phyloP scores from a whole-genome alignment of 23 red algal genomes.

The Agarophyton chilense region DNA sequence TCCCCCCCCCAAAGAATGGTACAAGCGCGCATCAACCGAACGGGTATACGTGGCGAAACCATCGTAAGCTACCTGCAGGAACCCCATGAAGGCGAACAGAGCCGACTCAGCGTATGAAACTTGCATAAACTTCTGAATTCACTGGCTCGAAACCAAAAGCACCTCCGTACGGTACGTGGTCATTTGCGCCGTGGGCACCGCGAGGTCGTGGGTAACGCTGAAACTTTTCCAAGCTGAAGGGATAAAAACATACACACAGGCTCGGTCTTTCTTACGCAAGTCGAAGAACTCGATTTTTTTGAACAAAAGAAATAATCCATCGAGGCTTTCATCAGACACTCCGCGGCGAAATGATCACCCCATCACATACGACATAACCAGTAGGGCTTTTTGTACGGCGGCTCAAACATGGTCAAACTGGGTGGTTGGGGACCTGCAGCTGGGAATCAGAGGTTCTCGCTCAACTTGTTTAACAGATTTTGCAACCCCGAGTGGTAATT shows the following conservation, averaged over 20 bases:
- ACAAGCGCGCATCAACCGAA: background rate
- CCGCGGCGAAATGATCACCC: background rate
- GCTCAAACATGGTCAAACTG: no score
- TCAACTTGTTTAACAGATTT: no score
- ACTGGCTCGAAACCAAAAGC: background rate
- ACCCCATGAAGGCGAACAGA: background rate
- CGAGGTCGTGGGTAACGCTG: background rate
- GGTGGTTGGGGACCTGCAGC: no score
- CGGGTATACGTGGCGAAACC: background rate
- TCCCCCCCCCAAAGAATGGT: no score
- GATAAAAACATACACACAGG: no score
- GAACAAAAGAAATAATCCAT: background rate
- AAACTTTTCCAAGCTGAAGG: background rate
- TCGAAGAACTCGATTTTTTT: background rate
- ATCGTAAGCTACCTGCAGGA: background rate
- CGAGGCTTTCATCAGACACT: background rate
- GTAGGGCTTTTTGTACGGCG: background rate
- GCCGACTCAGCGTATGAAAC: background rate
- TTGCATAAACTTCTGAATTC: background rate
- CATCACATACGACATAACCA: background rate
- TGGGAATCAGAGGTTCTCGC: no score
- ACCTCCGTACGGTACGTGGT: background rate
- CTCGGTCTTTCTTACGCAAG: background rate
- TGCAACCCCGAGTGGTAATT: no score
- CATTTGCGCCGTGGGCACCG: background rate